Conservation (phyloP, 2,329 filamentous ascomycete species). For the Cordyceps cicadae region DNA sequence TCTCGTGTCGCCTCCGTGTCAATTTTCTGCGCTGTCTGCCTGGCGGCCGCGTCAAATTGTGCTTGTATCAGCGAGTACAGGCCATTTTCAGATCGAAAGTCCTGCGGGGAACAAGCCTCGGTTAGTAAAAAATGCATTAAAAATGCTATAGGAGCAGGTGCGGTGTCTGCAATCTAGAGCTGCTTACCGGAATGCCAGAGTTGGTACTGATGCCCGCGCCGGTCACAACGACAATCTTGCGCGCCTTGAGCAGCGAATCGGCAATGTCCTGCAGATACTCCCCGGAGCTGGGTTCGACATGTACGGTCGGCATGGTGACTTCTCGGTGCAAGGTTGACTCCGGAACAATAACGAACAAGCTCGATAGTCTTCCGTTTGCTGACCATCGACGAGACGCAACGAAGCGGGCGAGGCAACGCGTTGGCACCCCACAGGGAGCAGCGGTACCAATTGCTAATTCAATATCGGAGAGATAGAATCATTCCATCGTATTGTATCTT, state of each 20-base stretch:
- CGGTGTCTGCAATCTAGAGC: conserved; percentile 4
- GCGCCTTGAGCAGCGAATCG: conserved; percentile 53
- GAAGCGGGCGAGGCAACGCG: not conserved
- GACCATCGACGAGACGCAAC: not conserved
- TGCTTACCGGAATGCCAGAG: conserved; percentile 59
- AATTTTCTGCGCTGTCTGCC: conserved; percentile 24
- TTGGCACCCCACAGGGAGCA: not conserved
- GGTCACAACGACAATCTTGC: conserved; percentile 63
- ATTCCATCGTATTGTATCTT: not conserved
- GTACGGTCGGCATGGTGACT: conserved; percentile 48
- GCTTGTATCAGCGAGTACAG: conserved; percentile 65
- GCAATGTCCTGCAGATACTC: conserved; percentile 57
- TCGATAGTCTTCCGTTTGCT: not conserved
- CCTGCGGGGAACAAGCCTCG: conserved; percentile 33
- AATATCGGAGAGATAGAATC: not conserved
- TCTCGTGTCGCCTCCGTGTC: conserved; percentile 14
- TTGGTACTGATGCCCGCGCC: conserved; percentile 70
- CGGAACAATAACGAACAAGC: not conserved
- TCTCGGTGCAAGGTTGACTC: not conserved
- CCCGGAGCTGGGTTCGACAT: conserved; percentile 43
- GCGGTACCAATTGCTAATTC: not conserved
- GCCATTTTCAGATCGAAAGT: conserved; percentile 65
- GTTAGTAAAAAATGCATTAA: not conserved
- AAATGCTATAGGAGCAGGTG: not conserved
- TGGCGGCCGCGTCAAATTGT: conserved; percentile 50